Percentiles rank a stretch among this genome's conserved stretches.
Evolutionary conservation across 208 protist genomes (phyloP).

Genomic region (Crithidia expoeki): DNA sequence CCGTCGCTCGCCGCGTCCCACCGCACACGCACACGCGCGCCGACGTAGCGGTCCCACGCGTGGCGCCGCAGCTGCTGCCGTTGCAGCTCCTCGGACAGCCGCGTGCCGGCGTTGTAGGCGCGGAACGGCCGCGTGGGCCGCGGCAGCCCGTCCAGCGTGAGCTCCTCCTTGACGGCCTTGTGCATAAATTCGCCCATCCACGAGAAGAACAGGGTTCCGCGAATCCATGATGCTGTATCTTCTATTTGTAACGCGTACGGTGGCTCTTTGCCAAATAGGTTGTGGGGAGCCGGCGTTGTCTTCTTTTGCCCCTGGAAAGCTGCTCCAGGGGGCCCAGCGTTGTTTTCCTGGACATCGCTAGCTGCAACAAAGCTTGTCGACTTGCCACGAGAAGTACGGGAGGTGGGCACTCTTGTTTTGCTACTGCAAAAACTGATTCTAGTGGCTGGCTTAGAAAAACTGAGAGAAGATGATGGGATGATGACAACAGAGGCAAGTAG

Average conservation of each 20-base stretch:
- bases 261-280: slow-evolving; percentile 11
- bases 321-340: background rate
- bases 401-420: too few species aligned
- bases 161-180: slow-evolving; percentile 4
- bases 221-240: slow-evolving; percentile 21
- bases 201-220: slow-evolving; percentile 35
- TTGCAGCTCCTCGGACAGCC: slow-evolving; percentile 25
- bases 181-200: slow-evolving; percentile 43
- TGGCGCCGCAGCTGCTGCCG: slow-evolving; percentile 36
- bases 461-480: too few species aligned
- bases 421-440: too few species aligned
- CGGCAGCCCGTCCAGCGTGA: slow-evolving; percentile 7
- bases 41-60: slow-evolving; percentile 46
- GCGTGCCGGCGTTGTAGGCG: slow-evolving; percentile 14
- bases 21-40: slow-evolving; percentile 25
- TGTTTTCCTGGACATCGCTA: background rate
- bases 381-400: background rate
- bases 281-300: background rate
- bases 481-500: too few species aligned
- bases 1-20: slow-evolving; percentile 29
- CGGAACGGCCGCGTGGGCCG: slow-evolving; percentile 12
- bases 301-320: background rate
- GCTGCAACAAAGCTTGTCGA: background rate
- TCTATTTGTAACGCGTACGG: slow-evolving; percentile 31
- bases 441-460: too few species aligned